These are phyloP conservation scores for Fusarium drepaniforme DNA, from an alignment of 2,329 filamentous ascomycete species.

Conservation along the genomic window DNA sequence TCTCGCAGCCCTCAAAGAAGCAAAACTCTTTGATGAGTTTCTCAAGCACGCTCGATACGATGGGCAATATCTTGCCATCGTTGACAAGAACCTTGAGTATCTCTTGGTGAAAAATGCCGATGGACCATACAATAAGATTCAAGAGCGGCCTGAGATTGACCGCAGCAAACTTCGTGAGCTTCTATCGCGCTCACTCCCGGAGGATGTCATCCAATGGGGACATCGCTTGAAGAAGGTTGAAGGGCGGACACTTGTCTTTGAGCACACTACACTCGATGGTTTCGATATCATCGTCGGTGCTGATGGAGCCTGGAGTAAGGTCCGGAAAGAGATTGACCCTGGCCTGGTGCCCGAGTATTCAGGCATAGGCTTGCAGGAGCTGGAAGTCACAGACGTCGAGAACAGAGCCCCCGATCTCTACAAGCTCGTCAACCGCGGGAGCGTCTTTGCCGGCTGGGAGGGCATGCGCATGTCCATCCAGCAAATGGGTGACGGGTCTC, in stretches of 20 bases:
- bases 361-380: slow-evolving; percentile 57
- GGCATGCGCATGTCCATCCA: slow-evolving; percentile 54
- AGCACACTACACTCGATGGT: slow-evolving; percentile 47
- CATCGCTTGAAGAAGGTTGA: slow-evolving; percentile 56
- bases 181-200: slow-evolving; percentile 58
- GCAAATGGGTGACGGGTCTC: slow-evolving; percentile 61
- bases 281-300: slow-evolving; percentile 56
- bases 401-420: slow-evolving; percentile 56
- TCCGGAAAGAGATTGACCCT: slow-evolving; percentile 48
- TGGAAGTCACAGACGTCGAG: slow-evolving; percentile 57
- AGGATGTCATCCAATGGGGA: slow-evolving; percentile 60
- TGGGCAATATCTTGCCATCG: slow-evolving; percentile 61
- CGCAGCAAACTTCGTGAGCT: slow-evolving; percentile 58
- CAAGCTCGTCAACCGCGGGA: slow-evolving; percentile 61
- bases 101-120: slow-evolving; percentile 46
- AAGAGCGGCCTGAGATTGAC: slow-evolving; percentile 66
- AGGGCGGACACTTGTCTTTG: slow-evolving; percentile 53
- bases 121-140: slow-evolving; percentile 37
- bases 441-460: slow-evolving; percentile 57
- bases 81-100: slow-evolving; percentile 55
- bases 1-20: slow-evolving; percentile 62
- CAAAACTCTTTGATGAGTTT: slow-evolving; percentile 63
- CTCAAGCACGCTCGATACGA: slow-evolving; percentile 63
- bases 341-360: slow-evolving; percentile 58
- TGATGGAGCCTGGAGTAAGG: slow-evolving; percentile 54